Conservation (phyloP, 768 basidiomycete species). For the Pleurotus ostreatus region DNA sequence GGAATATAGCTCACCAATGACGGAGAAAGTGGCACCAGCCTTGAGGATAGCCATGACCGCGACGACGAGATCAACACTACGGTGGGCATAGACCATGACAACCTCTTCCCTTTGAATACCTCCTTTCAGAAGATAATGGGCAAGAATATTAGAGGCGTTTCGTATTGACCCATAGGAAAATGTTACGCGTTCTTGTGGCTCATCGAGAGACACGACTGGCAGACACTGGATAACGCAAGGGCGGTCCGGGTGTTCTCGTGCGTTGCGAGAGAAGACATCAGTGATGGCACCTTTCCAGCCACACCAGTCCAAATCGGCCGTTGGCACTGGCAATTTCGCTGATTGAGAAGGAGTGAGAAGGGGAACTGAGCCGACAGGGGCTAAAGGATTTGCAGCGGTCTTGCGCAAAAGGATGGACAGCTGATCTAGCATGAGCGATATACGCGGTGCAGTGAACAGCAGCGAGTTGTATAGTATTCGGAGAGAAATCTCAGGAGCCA, state of each 20-base stretch:
- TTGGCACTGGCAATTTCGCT: conserved; percentile 73
- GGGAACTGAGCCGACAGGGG: conserved; percentile 74
- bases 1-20: conserved; percentile 67
- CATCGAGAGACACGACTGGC: conserved; percentile 34
- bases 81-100: conserved; percentile 96
- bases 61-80: conserved; percentile 94
- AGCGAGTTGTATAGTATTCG: conserved; percentile 93
- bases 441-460: conserved; percentile 78
- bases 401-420: conserved; percentile 75
- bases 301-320: conserved; percentile 91
- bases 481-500: conserved; percentile 74
- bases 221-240: conserved; percentile 85
- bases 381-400: conserved; percentile 62
- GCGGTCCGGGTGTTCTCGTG: conserved; percentile 71
- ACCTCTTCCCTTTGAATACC: conserved; percentile 93
- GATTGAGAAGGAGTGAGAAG: conserved; percentile 72
- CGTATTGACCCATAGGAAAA: conserved; percentile 83
- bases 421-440: conserved; percentile 79
- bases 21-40: conserved; percentile 94
- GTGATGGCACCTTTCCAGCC: conserved; percentile 97
- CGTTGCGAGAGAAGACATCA: conserved; percentile 89
- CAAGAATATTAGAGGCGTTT: conserved; percentile 81
- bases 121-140: conserved; percentile 81
- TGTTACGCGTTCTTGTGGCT: conserved; percentile 47
- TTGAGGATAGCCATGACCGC: conserved; percentile 97